Base-by-base conservation (phyloP, 2,329 filamentous ascomycete genomes). In the Remersonia thermophila region DNA sequence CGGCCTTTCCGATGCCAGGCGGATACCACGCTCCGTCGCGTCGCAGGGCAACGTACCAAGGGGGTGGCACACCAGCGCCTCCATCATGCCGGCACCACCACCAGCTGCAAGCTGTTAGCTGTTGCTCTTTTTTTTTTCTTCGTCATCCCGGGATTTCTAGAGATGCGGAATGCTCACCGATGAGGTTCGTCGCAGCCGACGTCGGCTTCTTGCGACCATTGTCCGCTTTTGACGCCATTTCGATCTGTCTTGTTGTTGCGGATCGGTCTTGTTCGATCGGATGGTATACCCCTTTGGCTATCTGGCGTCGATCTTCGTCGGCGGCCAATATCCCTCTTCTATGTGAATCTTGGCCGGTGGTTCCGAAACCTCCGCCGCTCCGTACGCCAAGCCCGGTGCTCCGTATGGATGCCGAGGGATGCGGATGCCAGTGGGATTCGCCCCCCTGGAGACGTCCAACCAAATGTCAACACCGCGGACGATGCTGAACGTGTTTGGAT, bases 51-150 rank as follows among this genome's bases (percentile, higher is more conserved):
- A 41, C 69, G 51, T 71, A 89, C 83, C 83, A 40, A 96, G 73
- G 44, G 91, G 91, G 68, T 98, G 91, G 61, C 91, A 98, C 36
- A 69, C 86, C 44, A 98, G 77, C 33, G 91, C 91, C 65, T 98
- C 91, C 87, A 96, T 96, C 89, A 96, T 95, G 55, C 91, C 91
- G 51, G 91, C 91, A 61, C 85, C 85, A 57, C 91, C 91, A 57
- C 91, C 91, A 58, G 91, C 91, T 93, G 51, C 17, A 29, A 27
- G 23, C 17, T 18, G 37, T 53, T 41, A 54, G 51, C 44, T n/a
- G n/a, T n/a, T n/a, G n/a, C n/a, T n/a, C n/a, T n/a, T n/a, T n/a
- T n/a, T n/a, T n/a, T n/a, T n/a, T n/a, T n/a, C n/a, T n/a, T n/a
- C n/a, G n/a, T n/a, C n/a, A n/a, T n/a, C n/a, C n/a, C n/a, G n/a